Evolutionary conservation across 1,139 yeast genomes (phyloP).

Genomic region (Hansenula sp.): DNA sequence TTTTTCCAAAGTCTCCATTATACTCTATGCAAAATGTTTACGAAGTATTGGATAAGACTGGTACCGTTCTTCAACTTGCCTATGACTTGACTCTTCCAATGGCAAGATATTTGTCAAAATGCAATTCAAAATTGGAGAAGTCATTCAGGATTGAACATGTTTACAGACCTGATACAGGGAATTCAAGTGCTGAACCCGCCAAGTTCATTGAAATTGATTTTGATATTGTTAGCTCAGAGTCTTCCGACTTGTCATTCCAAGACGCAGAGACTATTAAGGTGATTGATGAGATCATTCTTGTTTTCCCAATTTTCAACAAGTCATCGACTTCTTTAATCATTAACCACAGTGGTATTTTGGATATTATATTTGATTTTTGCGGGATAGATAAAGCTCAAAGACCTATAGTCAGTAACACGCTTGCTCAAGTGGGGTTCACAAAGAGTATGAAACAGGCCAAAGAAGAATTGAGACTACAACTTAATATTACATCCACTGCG

Average conservation of each 20-base stretch:
- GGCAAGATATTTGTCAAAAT: slow-evolving; percentile 76
- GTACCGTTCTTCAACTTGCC: slow-evolving; percentile 82
- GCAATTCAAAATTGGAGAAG: slow-evolving; percentile 52
- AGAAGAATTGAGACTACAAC: slow-evolving; percentile 60
- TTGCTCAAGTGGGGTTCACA: slow-evolving; percentile 75
- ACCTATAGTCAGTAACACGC: slow-evolving; percentile 59
- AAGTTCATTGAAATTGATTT: slow-evolving; percentile 81
- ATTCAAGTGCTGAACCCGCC: slow-evolving; percentile 66
- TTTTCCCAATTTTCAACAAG: slow-evolving; percentile 62
- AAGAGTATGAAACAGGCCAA: slow-evolving; percentile 65
- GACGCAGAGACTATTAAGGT: slow-evolving; percentile 90
- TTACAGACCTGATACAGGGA: slow-evolving; percentile 58
- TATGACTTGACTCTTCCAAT: slow-evolving; percentile 86
- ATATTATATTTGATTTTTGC: slow-evolving; percentile 72
- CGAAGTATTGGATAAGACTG: slow-evolving; percentile 80
- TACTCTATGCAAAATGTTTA: slow-evolving; percentile 64
- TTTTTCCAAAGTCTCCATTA: slow-evolving; percentile 80
- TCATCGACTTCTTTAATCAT: slow-evolving; percentile 56
- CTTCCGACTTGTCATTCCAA: slow-evolving; percentile 44
- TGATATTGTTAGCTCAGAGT: slow-evolving; percentile 64
- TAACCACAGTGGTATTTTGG: slow-evolving; percentile 78
- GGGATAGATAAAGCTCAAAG: slow-evolving; percentile 71
- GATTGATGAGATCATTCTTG: slow-evolving; percentile 63
- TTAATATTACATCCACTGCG: slow-evolving; percentile 76
- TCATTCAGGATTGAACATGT: slow-evolving; percentile 77